These are phyloP conservation scores for Spizellomyces punctatus DNA, from an alignment of 192 early-diverging fungal genomes.

Conservation along the genomic window DNA sequence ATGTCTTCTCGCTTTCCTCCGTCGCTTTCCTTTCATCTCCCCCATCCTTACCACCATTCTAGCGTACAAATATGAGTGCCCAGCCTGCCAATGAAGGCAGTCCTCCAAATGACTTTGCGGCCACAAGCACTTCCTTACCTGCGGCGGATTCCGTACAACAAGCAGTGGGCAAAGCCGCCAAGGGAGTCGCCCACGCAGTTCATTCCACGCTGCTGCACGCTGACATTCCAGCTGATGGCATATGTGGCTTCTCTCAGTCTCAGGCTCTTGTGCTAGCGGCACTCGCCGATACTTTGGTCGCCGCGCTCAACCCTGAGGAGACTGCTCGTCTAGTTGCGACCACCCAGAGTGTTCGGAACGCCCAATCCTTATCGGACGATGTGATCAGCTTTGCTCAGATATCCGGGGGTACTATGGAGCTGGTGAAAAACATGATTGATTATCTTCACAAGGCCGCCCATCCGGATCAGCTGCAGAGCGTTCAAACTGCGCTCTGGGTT, in stretches of 20 bases:
- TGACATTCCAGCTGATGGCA: no score
- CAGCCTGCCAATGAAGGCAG: not conserved
- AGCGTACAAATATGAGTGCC: not conserved
- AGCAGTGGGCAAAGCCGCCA: no score
- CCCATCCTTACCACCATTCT: not conserved
- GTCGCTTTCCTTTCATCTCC: no score
- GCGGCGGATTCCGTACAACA: no score
- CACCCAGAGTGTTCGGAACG: constrained; percentile 25
- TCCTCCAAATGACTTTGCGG: no score
- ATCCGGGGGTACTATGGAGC: constrained; percentile 15
- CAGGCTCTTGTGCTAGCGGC: constrained; percentile 30
- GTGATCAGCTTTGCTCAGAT: constrained; percentile 31
- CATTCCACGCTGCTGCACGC: no score
- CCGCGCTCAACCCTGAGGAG: constrained; percentile 39
- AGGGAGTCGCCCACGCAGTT: no score
- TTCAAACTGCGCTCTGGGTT: constrained; percentile 25
- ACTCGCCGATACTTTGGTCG: constrained; percentile 54
- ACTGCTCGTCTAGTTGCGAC: constrained; percentile 31
- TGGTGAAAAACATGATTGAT: constrained; percentile 5
- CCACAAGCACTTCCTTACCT: no score
- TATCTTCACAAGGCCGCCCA: constrained; percentile 1
- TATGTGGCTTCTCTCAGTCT: no score
- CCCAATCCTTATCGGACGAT: constrained; percentile 25
- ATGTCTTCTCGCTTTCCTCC: no score
- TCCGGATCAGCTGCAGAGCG: constrained; percentile 20